Base-by-base conservation (phyloP, 1,139 yeast species). In the Suhomyces anneliseae region DNA sequence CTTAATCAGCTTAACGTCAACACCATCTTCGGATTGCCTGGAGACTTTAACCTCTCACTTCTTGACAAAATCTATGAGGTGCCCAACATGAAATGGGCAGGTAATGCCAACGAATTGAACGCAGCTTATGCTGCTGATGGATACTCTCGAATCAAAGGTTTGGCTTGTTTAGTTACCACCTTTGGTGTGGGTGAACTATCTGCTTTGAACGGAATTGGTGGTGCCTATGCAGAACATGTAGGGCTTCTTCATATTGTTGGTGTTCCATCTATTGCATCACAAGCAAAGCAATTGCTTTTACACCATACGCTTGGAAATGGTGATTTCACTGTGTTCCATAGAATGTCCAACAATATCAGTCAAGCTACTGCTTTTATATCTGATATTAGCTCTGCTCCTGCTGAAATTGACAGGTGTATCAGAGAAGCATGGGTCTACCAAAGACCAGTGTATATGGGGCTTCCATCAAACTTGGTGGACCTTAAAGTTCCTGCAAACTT, bases 271-370 rank as follows among this genome's bases (percentile, higher is more conserved):
- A 68, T 79, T 39, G 69, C 84, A 12, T 78, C 95, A 27, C 90
- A 84, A 64, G 76, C 85, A 53, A 80, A 85, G 65, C 76, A 72
- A 53, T 67, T 72, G 56, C 61, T 72, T 53, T 64, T 72, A 50
- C 78, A 72, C 57, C 92, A 85, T 69, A 85, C 92, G 44, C 74
- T 85, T 60, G 96, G 95, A 60, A 86, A 88, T 69, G 92, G 93
- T 54, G 92, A 86, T 68, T 88, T 86, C 70, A 82, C 86, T 42
- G 93, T 84, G 43, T 88, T 87, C 77, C 79, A 78, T 68, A 74
- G 80, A 64, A 87, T 87, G 89, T 66, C 73, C 39, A 53, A 63
- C 12, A 56, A 61, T 54, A 68, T 71, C 44, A 58, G 68, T 36
- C 64, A 63, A 40, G 65, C 74, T 39, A 61, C 72, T 8, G 69